Base-by-base conservation (phyloP, 768 basidiomycete genomes). In the Thelephora ganbajun region DNA sequence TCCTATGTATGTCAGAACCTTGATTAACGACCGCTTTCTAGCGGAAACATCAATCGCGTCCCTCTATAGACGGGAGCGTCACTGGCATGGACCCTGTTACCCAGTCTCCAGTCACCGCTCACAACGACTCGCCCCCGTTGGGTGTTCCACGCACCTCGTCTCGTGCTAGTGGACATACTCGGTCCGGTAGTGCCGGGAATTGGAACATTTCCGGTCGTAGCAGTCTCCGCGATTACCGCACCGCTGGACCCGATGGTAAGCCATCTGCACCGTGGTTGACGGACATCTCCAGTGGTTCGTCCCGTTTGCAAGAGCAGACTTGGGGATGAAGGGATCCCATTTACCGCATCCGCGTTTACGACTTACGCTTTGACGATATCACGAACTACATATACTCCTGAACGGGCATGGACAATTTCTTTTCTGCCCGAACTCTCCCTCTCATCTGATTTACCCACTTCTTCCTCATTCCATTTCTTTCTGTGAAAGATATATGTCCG, bases 121-220 rank as follows among this genome's bases (percentile, higher is more conserved):
- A 57, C 57, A 34, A 60, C 61, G 55, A 50, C 55, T 33, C 57
- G 49, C 50, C 69, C 67, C 36, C 69, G 63, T 52, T 65, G 57
- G 46, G 51, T 42, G 65, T 59, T 54, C 61, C 66, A 39, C 60
- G 48, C 44, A 55, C 57, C 35, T 54, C 68, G 16, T 48, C 59
- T 16, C 75, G 83, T 48, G 66, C 68, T 23, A 77, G 69, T 48
- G 80, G 81, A 34, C 84, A 88, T 57, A 76, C 77, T 50, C 79
- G 85, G 51, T 77, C 83, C 39, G 85, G 85, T 42, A 87, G 84
- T 60, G 81, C 80, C 22, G 83, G 83, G 30, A 87, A 85, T 59
- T 87, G 85, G 85, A 76, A 65, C 56, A 69, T 83, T 54, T 59
- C 75, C 22, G 73, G 79, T 44, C 72, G 67, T 59, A 73, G 64